These are phyloP conservation scores for Carpinus fangiana DNA, from an alignment of 306 rosid genomes.

Conservation along the genomic window DNA sequence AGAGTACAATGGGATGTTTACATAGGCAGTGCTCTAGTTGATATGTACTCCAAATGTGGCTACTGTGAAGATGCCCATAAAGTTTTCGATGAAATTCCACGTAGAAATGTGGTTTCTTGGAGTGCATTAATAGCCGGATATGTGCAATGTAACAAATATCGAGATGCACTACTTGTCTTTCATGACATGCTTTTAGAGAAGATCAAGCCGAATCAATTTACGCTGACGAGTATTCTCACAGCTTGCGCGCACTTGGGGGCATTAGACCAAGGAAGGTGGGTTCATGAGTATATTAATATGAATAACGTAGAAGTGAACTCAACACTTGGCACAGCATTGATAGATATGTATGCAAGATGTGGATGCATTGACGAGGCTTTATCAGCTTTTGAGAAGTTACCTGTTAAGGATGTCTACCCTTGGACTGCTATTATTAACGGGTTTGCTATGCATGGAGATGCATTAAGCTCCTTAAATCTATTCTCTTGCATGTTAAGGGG, in stretches of 20 bases:
- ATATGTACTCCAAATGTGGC: constrained; percentile 44
- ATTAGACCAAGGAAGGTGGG: constrained; percentile 27
- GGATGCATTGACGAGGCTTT: constrained; percentile 42
- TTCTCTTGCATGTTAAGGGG: constrained; percentile 39
- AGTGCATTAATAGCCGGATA: constrained; percentile 37
- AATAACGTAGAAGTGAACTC: constrained; percentile 23
- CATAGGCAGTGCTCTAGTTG: constrained; percentile 37
- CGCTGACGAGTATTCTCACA: constrained; percentile 34
- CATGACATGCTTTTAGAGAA: constrained; percentile 29
- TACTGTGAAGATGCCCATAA: constrained; percentile 31
- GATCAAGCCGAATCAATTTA: constrained; percentile 32
- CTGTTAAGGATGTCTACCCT: constrained; percentile 37
- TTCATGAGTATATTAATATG: constrained; percentile 20
- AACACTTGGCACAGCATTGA: constrained; percentile 35
- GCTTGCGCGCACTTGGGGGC: constrained; percentile 45
- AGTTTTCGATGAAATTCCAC: constrained; percentile 37
- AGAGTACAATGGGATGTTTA: constrained; percentile 40
- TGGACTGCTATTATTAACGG: constrained; percentile 46
- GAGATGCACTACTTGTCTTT: constrained; percentile 34
- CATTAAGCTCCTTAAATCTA: constrained; percentile 31
- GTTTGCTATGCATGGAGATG: constrained; percentile 39
- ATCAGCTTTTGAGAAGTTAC: constrained; percentile 34
- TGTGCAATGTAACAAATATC: constrained; percentile 35
- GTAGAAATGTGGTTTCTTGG: constrained; percentile 39
- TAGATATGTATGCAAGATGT: constrained; percentile 51